Percentiles rank a stretch among this genome's conserved stretches.
phyloP scores from a whole-genome alignment of 1,139 yeast genomes.

The Magnusiomyces sp. region DNA sequence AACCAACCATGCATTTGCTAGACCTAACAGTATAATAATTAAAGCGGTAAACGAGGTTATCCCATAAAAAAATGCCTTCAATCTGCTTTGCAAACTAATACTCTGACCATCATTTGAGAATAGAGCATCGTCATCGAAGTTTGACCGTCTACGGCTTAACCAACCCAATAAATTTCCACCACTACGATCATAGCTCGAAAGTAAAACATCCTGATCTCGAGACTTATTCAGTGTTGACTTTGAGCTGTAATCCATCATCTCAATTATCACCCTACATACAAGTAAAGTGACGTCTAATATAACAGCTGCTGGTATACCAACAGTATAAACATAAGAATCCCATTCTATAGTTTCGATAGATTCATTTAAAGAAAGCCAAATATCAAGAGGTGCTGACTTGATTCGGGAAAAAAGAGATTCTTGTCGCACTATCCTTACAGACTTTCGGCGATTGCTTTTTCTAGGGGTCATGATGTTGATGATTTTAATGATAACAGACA shows the following conservation, averaged over 20 bases:
- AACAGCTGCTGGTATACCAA: conserved; percentile 45
- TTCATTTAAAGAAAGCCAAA: conserved; percentile 47
- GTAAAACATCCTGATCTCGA: conserved; percentile 7
- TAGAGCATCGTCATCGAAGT: no score
- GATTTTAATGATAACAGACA: not conserved
- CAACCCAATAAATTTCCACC: no score
- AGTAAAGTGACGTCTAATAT: conserved; percentile 28
- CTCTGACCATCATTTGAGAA: no score
- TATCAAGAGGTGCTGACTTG: conserved; percentile 41
- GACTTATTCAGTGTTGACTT: not conserved
- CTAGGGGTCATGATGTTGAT: not conserved
- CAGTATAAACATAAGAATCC: conserved; percentile 46
- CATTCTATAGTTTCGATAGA: conserved; percentile 50
- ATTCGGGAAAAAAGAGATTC: conserved; percentile 8
- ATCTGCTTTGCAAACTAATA: not conserved
- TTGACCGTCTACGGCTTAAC: no score
- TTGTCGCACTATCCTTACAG: conserved; percentile 6
- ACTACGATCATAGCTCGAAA: not conserved
- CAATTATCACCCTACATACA: conserved; percentile 19
- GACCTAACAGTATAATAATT: conserved; percentile 4
- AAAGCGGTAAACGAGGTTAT: conserved; percentile 3
- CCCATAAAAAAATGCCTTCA: not conserved
- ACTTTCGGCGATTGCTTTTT: not conserved
- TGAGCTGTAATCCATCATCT: not conserved
- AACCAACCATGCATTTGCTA: conserved; percentile 6